Base-by-base conservation (phyloP, 208 protist species). In the Acanthamoeba triangularis region DNA sequence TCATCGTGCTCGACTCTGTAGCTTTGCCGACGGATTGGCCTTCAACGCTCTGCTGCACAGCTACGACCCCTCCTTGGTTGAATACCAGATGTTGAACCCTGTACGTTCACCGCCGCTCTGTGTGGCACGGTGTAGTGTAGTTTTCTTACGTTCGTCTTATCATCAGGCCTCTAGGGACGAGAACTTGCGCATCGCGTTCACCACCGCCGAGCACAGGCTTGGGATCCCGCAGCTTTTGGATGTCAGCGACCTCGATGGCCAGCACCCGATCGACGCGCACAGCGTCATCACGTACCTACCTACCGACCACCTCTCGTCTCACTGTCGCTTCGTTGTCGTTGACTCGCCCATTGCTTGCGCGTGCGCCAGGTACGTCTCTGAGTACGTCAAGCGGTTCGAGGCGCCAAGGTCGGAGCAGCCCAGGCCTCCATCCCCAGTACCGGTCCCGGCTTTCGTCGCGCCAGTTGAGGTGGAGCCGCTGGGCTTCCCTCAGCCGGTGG, bases 201-300 rank as follows among this genome's bases (percentile, higher is more conserved):
- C 97, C 28, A 94, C 98, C 47, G 98, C 98, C 16, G 97, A 98
- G 47, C 52, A 97, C 18, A 33, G 97, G 35, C 65, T 98, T 0
- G 97, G 91, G 52, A 98, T 98, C 47, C 96, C 97, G 25, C 94
- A 96, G 54, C 76, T 98, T n/a, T 90, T 98, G 28, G 98, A 98
- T 87, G 96, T 96, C 20, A 80, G 95, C 3, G 97, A 97, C 25
- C 44, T 91, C 14, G 33, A 91, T 37, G 84, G 59, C 8, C 49
- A 91, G 35, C 49, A 91, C 23, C 74, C 74, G 84, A 41, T 91
- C 41, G 56, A 91, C 28, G 49, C 84, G 35, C 84, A 91, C 49
- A 91, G 84, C 59, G 28, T 91, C 13, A 91, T 91, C 41, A 91
- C 84, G 84, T 91, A 41, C 47, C 44, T 47, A 47, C 44, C 44